Evolutionary conservation across 768 basidiomycete genomes (phyloP).

Genomic region (Leccinum fibrillosum): DNA sequence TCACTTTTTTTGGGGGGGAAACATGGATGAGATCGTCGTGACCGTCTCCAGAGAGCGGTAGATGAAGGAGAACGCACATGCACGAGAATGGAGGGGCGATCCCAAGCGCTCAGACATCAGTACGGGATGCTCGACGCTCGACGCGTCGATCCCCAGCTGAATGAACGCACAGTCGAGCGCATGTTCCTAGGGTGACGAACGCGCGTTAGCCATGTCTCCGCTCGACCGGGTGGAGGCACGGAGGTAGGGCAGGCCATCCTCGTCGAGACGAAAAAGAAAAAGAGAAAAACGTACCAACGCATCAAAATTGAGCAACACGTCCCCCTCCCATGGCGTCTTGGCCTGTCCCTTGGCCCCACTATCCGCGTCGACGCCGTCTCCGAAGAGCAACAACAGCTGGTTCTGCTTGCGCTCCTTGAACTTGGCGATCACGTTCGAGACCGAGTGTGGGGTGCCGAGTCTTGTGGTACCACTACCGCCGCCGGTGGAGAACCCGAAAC

Average conservation of each 20-base stretch:
- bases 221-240: not conserved
- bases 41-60: not conserved
- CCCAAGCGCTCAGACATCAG: slow-evolving; percentile 91
- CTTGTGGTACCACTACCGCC: slow-evolving; percentile 26
- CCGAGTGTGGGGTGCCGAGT: slow-evolving; percentile 45
- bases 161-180: slow-evolving; percentile 91
- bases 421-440: slow-evolving; percentile 73
- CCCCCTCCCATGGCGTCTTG: too few species aligned
- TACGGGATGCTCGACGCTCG: slow-evolving; percentile 79
- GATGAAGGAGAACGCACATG: slow-evolving; percentile 49
- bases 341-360: too few species aligned
- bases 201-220: not conserved
- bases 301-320: slow-evolving; percentile 83
- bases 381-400: not conserved
- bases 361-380: too few species aligned
- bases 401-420: slow-evolving; percentile 89
- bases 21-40: not conserved
- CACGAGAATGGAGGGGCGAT: slow-evolving; percentile 85
- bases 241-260: not conserved
- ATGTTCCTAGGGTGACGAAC: slow-evolving; percentile 68
- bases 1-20: slow-evolving; percentile 49
- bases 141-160: slow-evolving; percentile 76
- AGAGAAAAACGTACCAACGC: slow-evolving; percentile 66
- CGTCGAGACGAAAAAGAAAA: not conserved
- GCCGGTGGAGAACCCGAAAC: slow-evolving; percentile 79